Evolutionary conservation across 2,329 filamentous ascomycete species (phyloP), one percentile per base, ranked within the genome.

Genomic region (Sclerotinia borealis): DNA sequence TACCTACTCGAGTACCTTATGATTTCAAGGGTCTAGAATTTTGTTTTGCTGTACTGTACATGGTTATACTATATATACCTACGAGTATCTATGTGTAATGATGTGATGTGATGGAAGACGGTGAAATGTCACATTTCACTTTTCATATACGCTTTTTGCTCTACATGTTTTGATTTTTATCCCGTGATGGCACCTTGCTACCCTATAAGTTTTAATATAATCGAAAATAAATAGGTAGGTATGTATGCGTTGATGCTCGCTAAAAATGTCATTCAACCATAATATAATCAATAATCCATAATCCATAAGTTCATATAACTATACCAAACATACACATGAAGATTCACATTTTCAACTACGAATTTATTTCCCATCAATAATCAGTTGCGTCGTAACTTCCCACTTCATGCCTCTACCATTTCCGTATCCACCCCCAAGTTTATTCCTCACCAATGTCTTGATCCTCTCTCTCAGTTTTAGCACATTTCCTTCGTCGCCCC

Each of bases 371-470:
- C 68, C 66, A 63, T 74, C 73, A 45, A 70, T 41, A 31, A 68
- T 69, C 73, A 92, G 86, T 78, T 98, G 92, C 59, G 96, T 81
- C 52, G 90, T 96, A 17, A 98, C 91, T 78, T 99, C 95, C 95
- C 95, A 99, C 71, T 87, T 88, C 73, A 95, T 81, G 43, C 87
- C 90, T 17, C 85, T 86, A 5, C 90, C 89, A 49, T 85, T 84
- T 10, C 93, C 93, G 75, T 96, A 96, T 1, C 90, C 91, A 65
- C 93, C 93, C 5, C 92, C 93, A 9, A 99, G 79, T 37, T 91
- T 83, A 72, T 95, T 96, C 75, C 91, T 89, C 59, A 99, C 87
- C 71, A 97, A 78, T 64, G 88, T 88, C 19, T 85, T 83, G 56
- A 97, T 85, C 51, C 91, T 86, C 67, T 90, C 87, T 64, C 93